These are phyloP conservation scores for Meira miltonrushii DNA, from an alignment of 1,284 basidiomycete genomes.

Conservation along the genomic window DNA sequence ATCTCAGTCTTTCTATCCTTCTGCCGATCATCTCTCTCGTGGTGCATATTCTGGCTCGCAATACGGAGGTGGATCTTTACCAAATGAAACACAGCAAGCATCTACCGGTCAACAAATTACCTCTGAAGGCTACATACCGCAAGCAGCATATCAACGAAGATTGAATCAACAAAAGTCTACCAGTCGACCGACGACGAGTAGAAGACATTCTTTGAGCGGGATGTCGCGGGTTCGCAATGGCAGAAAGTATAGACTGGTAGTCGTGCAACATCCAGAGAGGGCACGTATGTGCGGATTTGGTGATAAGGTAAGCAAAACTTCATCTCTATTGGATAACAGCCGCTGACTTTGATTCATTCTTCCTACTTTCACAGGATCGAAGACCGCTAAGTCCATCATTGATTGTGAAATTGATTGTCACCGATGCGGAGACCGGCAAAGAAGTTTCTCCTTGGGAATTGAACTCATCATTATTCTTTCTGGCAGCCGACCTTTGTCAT, in stretches of 20 bases:
- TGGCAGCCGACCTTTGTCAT: conserved; percentile 43
- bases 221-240: conserved; percentile 9
- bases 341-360: neutral
- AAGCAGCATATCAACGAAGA: neutral
- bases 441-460: conserved; percentile 38
- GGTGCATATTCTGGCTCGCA: no score
- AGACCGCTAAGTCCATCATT: conserved; percentile 42
- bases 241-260: conserved; percentile 27
- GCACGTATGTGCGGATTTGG: conserved; percentile 46
- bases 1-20: no score
- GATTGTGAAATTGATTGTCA: conserved; percentile 40
- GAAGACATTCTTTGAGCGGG: conserved; percentile 7
- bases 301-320: conserved; percentile 22
- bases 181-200: neutral
- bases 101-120: neutral
- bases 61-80: neutral
- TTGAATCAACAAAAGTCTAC: neutral
- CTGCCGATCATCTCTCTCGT: no score
- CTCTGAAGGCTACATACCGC: no score
- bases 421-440: conserved; percentile 30
- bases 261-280: conserved; percentile 39
- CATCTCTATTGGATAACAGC: neutral
- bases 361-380: conserved; percentile 24
- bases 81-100: neutral
- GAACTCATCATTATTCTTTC: conserved; percentile 42